phyloP scores from a whole-genome alignment of 441 rosid genomes.

The Pelargonium exstipulatum region DNA sequence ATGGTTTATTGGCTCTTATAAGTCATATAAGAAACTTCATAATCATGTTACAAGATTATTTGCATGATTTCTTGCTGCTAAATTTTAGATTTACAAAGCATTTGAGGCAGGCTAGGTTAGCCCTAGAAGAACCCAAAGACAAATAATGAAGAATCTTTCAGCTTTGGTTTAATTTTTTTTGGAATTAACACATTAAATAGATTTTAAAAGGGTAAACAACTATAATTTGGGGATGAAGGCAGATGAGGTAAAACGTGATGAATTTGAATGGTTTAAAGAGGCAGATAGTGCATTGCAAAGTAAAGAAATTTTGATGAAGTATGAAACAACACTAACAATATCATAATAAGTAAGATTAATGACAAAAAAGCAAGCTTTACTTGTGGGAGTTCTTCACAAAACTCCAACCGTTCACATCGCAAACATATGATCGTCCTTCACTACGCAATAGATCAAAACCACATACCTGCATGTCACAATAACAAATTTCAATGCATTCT shows the following conservation, averaged over 20 bases:
- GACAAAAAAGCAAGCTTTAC: conserved; percentile 33
- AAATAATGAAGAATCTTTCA: no score
- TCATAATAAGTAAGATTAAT: neutral
- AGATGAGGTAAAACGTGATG: no score
- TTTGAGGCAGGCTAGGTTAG: neutral
- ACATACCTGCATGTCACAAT: conserved; percentile 65
- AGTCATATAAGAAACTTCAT: neutral
- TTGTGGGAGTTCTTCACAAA: conserved; percentile 99
- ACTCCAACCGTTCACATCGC: conserved; percentile 99
- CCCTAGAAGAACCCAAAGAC: no score
- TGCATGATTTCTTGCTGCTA: neutral
- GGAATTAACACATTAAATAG: no score
- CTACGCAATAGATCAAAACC: conserved; percentile 98
- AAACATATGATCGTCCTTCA: conserved; percentile 95
- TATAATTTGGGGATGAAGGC: no score
- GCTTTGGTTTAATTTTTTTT: no score
- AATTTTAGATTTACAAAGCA: neutral
- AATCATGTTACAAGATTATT: neutral
- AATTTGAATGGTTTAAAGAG: no score
- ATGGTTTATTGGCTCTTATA: neutral
- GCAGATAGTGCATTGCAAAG: neutral
- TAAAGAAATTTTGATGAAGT: neutral
- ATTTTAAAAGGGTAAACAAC: no score
- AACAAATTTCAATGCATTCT: neutral
- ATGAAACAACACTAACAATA: neutral